Base-by-base conservation (phyloP, 1,284 basidiomycete genomes). In the Moniliella sp. region DNA sequence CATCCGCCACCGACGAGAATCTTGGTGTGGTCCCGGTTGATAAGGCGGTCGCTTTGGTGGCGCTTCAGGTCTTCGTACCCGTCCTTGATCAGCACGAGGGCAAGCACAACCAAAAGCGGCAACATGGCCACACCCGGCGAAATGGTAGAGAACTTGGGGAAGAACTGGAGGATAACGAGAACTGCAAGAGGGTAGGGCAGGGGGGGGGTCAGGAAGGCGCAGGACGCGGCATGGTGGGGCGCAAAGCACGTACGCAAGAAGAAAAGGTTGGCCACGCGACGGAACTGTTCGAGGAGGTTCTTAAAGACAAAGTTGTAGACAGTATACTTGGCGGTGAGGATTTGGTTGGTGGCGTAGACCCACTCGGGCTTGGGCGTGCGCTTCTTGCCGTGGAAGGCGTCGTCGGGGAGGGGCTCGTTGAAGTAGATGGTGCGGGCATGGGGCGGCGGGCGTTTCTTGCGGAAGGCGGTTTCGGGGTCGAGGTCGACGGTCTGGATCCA, bases 1-100 rank as follows among this genome's bases (percentile, higher is more conserved):
- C 47, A 57, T 9, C 43, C 50, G 5, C 44, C 42, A 10, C 52
- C 52, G 28, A 34, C 27, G n/a, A 59, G 40, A 0, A 46, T 37
- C 15, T 35, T 38, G 13, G 46, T 39, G 15, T 33, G 30, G 26
- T 46, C 46, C 11, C 44, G 36, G 31, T 97, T 97, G 46, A 93
- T 76, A 31, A 64, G 65, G 17, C 75, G 71, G 64, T 97, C 91
- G 0, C 82, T 80, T 64, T 94, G 82, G 61, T 99, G 91, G 3
- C 91, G 76, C 62, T 93, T 91, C 49, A 88, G 66, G 60, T 99
- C 91, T 62, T 99, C 91, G 62, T 93, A 97, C 0, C 72, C 88
- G 64, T 97, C 91, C 65, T 99, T 99, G 45, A 75, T 46, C 0
- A 74, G 84, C 1, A 88, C 91, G 47, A 97, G 78, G 18, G 66